Evolutionary conservation across 139 green algal genomes (phyloP).

Genomic region (Astrephomene gubernaculifera): DNA sequence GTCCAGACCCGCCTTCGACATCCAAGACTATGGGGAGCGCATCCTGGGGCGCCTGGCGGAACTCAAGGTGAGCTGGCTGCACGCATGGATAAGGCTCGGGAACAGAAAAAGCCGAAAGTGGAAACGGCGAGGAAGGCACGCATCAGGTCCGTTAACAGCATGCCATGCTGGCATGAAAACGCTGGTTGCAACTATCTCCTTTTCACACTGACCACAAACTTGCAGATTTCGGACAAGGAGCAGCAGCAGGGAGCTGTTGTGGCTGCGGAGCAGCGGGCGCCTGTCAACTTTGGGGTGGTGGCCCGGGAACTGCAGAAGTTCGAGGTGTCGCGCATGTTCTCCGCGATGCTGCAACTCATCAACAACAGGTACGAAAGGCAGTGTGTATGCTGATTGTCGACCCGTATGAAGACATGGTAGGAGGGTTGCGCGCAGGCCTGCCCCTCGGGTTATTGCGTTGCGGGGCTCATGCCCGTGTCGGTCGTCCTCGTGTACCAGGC

Average conservation of each 20-base stretch:
- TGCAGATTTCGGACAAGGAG: slow-evolving; percentile 4
- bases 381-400: too few relatives aligned
- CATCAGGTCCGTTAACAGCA: too few relatives aligned
- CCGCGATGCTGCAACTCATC: slow-evolving; percentile 75
- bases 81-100: neutral
- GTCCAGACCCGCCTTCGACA: slow-evolving; percentile 66
- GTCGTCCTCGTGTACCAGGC: too few relatives aligned
- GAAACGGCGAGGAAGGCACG: too few relatives aligned
- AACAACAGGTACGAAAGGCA: slow-evolving; percentile 74
- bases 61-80: neutral
- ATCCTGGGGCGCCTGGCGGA: slow-evolving; percentile 54
- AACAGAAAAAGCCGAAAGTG: too few relatives aligned
- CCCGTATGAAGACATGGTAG: too few relatives aligned
- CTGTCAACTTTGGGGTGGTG: slow-evolving; percentile 21
- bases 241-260: neutral
- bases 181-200: neutral
- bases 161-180: neutral
- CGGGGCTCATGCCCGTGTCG: too few relatives aligned
- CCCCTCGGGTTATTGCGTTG: too few relatives aligned
- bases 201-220: too few relatives aligned
- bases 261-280: neutral
- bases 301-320: slow-evolving; percentile 18
- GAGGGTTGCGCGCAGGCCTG: too few relatives aligned
- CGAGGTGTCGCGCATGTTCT: slow-evolving; percentile 70
- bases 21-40: slow-evolving; percentile 68